A percentile compares a stretch with the other conserved stretches of the same genome.
Conservation (phyloP, 345 rosid species). For the Pelargonium nanum region DNA sequence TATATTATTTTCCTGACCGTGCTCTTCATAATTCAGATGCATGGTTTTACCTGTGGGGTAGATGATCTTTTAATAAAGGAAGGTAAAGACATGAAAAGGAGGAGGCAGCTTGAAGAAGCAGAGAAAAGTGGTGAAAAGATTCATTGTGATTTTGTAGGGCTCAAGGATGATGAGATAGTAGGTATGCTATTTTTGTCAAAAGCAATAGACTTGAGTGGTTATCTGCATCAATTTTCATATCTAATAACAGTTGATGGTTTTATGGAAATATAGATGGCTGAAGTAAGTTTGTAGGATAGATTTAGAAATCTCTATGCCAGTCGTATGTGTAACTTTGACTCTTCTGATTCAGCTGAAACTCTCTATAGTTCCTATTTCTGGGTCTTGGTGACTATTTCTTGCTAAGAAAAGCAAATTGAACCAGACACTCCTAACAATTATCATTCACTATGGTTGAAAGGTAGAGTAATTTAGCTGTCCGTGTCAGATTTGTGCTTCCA, state of each 20-base stretch:
- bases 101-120: constrained; percentile 60
- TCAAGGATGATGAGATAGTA: constrained; percentile 31
- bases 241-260: too few relatives aligned
- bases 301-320: too few relatives aligned
- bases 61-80: constrained; percentile 79
- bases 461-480: too few relatives aligned
- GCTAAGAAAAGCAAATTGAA: too few relatives aligned
- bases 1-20: background rate
- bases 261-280: background rate
- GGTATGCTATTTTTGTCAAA: constrained; percentile 37
- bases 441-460: too few relatives aligned
- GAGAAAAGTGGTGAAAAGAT: constrained; percentile 58
- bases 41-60: constrained; percentile 96
- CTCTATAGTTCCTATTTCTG: background rate
- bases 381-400: too few relatives aligned
- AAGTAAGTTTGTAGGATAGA: too few relatives aligned
- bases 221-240: background rate
- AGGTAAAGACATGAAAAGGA: constrained; percentile 56
- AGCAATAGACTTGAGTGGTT: background rate
- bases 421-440: too few relatives aligned
- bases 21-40: constrained; percentile 45
- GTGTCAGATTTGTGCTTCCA: too few relatives aligned
- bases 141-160: constrained; percentile 59
- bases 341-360: background rate
- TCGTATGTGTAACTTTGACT: too few relatives aligned